Base-by-base conservation (phyloP, 371 early-diverging fungal genomes). In the Mucor circinelloides region DNA sequence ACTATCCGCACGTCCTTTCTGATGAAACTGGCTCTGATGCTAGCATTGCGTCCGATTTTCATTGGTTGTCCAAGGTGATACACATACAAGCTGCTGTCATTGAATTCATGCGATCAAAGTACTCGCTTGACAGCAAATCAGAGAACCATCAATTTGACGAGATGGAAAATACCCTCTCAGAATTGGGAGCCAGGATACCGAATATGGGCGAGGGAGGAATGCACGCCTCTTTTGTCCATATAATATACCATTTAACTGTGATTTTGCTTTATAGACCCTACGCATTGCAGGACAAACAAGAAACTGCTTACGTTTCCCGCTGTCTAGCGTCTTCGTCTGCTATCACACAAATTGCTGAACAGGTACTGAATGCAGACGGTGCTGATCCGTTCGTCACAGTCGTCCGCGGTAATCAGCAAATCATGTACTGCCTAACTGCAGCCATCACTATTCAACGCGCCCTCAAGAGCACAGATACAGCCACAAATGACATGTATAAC, bases 361-460 rank as follows among this genome's bases (percentile, higher is more conserved):
- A 63, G 23, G 27, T 72, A 6, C n/a, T 80, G 7, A 60, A 68
- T 27, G 58, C 46, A 12, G 61, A 58, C 23, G 77, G 79, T 5
- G 10, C 55, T 0, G 74, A 70, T 27, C 40, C 68, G 15, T 60
- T 82, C 23, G 69, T 71, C 40, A 69, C 69, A 19, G 42, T 70
- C 3, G 42, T 72, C 2, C 74, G 79, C 19, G 77, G 82, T 4
- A 57, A 72, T 8, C 82, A 82, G 12, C 76, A 82, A 54, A 71
- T 75, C 1, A 70, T 82, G 32, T 76, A 82, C 57, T 82, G 72
- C 28, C 44, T 82, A 4, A 64, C 82, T n/a, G 74, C 72, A 3
- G 77, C 82, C 3, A 60, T 75, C n/a, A 82, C 82, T 0, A 60
- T 81, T 2, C 71, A 71, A 57, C 56, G 69, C 23, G 10, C 64